phyloP scores from a whole-genome alignment of 148 eudicot genomes.

The Heliamphora exappendiculata region DNA sequence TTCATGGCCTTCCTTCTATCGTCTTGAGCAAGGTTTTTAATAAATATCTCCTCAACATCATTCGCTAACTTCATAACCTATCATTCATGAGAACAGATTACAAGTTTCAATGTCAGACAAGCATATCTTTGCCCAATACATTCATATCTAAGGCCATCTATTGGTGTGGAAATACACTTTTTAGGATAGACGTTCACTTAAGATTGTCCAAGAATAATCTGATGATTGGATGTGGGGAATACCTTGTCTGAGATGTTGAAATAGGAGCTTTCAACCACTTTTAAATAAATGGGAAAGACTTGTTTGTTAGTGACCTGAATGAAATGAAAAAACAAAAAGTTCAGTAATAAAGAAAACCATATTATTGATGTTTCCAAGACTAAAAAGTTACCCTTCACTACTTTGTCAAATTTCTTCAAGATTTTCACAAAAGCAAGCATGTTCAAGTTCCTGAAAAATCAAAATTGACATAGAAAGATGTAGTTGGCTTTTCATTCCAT shows the following conservation, averaged over 20 bases:
- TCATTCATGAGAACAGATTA: slow-evolving; percentile 5
- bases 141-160: slow-evolving; percentile 18
- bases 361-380: background rate
- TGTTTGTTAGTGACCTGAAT: slow-evolving; percentile 83
- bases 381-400: slow-evolving; percentile 25
- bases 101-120: slow-evolving; percentile 26
- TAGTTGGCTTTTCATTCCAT: slow-evolving; percentile 1
- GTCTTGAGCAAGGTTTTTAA: slow-evolving; percentile 70
- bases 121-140: slow-evolving; percentile 30
- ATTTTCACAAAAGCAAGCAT: slow-evolving; percentile 88
- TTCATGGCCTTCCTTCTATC: slow-evolving; percentile 86
- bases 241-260: slow-evolving; percentile 95
- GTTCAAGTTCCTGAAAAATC: slow-evolving; percentile 80
- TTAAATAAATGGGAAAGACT: slow-evolving; percentile 68
- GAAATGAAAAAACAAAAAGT: background rate
- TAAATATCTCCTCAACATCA: slow-evolving; percentile 73
- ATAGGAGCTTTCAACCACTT: slow-evolving; percentile 89
- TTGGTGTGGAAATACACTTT: slow-evolving; percentile 24
- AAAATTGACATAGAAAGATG: background rate
- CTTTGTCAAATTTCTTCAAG: slow-evolving; percentile 89
- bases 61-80: slow-evolving; percentile 71
- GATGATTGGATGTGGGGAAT: slow-evolving; percentile 19
- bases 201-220: slow-evolving; percentile 31
- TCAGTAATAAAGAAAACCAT: slow-evolving; percentile 5
- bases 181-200: slow-evolving; percentile 38